A percentile compares a stretch with the other conserved stretches of the same genome.
phyloP scores from a whole-genome alignment of 2,329 filamentous ascomycete genomes.

The Colletotrichum cuscutae region DNA sequence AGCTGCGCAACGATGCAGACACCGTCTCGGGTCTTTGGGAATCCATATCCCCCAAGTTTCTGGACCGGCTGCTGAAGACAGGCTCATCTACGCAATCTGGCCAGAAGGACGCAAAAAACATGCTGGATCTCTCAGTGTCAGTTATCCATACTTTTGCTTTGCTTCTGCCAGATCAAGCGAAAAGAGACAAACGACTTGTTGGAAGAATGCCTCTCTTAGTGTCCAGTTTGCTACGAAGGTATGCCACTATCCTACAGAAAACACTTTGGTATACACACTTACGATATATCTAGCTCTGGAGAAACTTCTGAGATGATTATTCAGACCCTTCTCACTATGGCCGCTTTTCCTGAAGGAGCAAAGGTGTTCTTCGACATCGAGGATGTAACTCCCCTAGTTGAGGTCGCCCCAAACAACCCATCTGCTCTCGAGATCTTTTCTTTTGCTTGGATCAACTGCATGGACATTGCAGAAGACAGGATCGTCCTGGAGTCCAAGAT shows the following conservation, averaged over 20 bases:
- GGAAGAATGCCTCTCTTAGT: slow-evolving; percentile 65
- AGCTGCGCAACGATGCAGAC: slow-evolving; percentile 59
- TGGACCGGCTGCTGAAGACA: slow-evolving; percentile 71
- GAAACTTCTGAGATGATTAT: slow-evolving; percentile 65
- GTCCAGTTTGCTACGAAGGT: slow-evolving; percentile 65
- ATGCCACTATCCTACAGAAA: not conserved
- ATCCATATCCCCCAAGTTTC: slow-evolving; percentile 69
- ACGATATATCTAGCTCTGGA: slow-evolving; percentile 52
- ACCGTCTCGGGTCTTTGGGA: slow-evolving; percentile 65
- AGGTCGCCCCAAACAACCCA: slow-evolving; percentile 64
- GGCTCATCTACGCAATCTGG: slow-evolving; percentile 50
- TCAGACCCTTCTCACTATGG: slow-evolving; percentile 66
- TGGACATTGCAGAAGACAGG: slow-evolving; percentile 45
- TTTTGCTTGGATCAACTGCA: slow-evolving; percentile 66
- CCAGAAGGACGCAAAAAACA: slow-evolving; percentile 62
- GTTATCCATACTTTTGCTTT: slow-evolving; percentile 71
- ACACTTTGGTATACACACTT: not conserved
- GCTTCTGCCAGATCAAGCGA: slow-evolving; percentile 62
- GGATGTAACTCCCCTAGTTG: slow-evolving; percentile 65
- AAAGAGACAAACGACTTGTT: slow-evolving; percentile 58
- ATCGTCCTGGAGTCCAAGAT: slow-evolving; percentile 52
- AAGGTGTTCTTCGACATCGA: slow-evolving; percentile 57
- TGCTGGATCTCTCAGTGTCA: slow-evolving; percentile 71
- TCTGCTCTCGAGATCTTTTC: slow-evolving; percentile 65
- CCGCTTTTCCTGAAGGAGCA: slow-evolving; percentile 62